Percentiles rank a stretch among this genome's conserved stretches.
Evolutionary conservation across 2,329 filamentous ascomycete genomes (phyloP).

Genomic region (Cladobotryum mycophilum): DNA sequence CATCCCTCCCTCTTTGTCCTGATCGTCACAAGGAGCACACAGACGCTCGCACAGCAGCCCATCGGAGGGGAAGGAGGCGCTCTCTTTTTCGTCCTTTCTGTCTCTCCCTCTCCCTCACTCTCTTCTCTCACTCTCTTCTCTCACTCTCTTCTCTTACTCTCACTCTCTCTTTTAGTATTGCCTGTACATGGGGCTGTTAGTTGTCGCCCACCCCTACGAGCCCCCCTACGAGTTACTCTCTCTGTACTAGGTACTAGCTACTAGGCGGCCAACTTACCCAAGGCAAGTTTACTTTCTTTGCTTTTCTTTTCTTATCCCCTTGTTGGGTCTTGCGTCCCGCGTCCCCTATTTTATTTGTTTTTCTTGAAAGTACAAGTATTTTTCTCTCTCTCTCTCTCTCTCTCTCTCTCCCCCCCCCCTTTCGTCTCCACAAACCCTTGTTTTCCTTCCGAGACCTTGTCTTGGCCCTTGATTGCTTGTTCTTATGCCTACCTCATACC

Average conservation of each 20-base stretch:
- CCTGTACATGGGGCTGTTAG: neutral
- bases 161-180: no score
- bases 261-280: no score
- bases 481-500: no score
- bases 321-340: neutral
- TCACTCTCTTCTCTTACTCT: no score
- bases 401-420: neutral
- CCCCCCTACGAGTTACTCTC: no score
- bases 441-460: slow-evolving; percentile 9
- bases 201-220: neutral
- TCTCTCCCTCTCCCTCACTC: no score
- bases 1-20: neutral
- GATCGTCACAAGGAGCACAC: slow-evolving; percentile 2
- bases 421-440: neutral
- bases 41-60: neutral
- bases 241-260: no score
- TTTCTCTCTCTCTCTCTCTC: no score
- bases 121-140: no score
- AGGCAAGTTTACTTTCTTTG: neutral
- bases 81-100: neutral
- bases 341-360: neutral
- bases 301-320: neutral
- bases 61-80: neutral
- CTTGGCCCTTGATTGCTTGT: neutral
- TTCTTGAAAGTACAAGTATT: neutral